Conservation (phyloP, 768 basidiomycete genomes). For the Pisolithus orientalis region DNA sequence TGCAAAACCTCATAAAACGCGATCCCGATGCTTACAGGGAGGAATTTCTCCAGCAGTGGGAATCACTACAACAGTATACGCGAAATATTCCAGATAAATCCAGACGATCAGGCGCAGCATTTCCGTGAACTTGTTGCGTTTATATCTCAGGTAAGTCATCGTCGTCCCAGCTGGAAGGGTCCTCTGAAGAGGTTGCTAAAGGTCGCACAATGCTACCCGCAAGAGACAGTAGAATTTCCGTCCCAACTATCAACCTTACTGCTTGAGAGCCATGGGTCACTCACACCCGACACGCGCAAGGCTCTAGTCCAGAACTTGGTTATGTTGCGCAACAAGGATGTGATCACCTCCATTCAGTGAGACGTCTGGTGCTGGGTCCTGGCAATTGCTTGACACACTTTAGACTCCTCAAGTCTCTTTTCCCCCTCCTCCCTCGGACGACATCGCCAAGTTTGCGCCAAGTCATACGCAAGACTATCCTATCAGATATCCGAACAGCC, state of each 20-base stretch:
- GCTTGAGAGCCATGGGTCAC: constrained; percentile 67
- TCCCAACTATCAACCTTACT: constrained; percentile 72
- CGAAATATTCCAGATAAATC: constrained; percentile 76
- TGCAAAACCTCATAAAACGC: constrained; percentile 96
- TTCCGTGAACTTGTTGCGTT: constrained; percentile 88
- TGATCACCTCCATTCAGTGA: constrained; percentile 89
- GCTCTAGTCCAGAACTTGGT: constrained; percentile 87
- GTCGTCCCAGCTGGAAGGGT: too few species aligned
- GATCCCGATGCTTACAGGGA: constrained; percentile 88
- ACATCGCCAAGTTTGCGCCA: constrained; percentile 78
- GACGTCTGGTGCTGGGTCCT: constrained; percentile 19
- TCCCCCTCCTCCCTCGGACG: constrained; percentile 92
- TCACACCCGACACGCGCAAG: constrained; percentile 78
- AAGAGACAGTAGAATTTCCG: constrained; percentile 83
- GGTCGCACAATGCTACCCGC: constrained; percentile 92
- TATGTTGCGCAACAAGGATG: constrained; percentile 87
- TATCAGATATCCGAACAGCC: constrained; percentile 88
- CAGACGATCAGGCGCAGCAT: constrained; percentile 78
- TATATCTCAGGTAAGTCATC: constrained; percentile 60
- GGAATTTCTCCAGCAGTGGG: constrained; percentile 96
- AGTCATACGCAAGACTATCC: constrained; percentile 88
- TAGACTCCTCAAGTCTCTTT: constrained; percentile 86
- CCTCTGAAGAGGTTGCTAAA: constrained; percentile 16
- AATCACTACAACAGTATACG: constrained; percentile 87
- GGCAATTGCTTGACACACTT: constrained; percentile 1